Base-by-base conservation (phyloP, 2,329 filamentous ascomycete genomes). In the Beauveria varroae region DNA sequence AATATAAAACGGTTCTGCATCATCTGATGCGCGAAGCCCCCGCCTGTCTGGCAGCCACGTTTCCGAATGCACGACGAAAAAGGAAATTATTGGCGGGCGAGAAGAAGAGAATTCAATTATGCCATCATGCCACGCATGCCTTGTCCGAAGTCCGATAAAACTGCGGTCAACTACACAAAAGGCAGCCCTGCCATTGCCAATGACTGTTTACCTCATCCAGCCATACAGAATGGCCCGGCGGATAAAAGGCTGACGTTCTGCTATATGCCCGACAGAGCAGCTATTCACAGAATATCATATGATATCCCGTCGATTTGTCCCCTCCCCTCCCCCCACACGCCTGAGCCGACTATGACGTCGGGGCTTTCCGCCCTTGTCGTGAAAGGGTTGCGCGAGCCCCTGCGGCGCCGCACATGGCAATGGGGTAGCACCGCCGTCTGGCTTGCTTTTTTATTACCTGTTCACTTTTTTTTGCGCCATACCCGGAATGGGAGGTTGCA, bases 301-400 rank as follows among this genome's bases (percentile, higher is more conserved):
- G 30, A 34, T 12, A 12, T 34, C 30, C 30, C 30, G 30, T 34
- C 30, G 12, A 34, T 41, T 40, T 14, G 12, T n/a, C 24, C 26
- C 43, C 20, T 28, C 10, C 3, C 30, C 30, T 34, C 30, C 30
- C 30, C 30, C 30, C 30, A 34, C 55, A 49, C 22, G 46, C 24
- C 56, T 58, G 56, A 43, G 47, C 56, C 34, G 56, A 58, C 46
- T 58, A 58, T 58, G 56, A 58, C 56, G 56, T 51, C 18, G 56
- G 14, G 12, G 14, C 53, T 14, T 46, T 24, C 34, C 20, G 20
- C 22, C 26, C 41, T 37, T 37, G 54, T 57, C 54, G 20, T 37
- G 10, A n/a, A 34, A n/a, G 14, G 18, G 7, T 6, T 28, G 14
- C 37, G 30, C 37, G 43, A 41, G 37, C 37, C 28, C 26, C 41